Base-by-base conservation (phyloP, 2,329 filamentous ascomycete species). In the Verticillium tricorpus region DNA sequence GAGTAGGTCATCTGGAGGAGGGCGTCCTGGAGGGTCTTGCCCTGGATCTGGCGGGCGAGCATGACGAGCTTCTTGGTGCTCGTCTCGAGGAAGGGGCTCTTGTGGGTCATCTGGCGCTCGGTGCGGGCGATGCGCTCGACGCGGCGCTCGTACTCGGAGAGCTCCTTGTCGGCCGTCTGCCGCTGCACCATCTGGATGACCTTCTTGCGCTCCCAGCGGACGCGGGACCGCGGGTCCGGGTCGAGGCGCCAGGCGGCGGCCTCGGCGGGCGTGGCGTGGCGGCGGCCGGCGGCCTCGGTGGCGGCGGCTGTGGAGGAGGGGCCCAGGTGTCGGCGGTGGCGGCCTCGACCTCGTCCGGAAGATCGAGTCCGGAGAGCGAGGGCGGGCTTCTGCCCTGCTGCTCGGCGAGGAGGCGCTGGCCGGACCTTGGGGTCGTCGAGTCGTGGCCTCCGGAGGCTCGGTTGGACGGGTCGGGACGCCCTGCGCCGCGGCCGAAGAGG, bases 1-100 rank as follows among this genome's bases (percentile, higher is more conserved):
- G 89, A 94, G 80, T 94, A 98, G 61, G 89, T 86, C 92, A 99
- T 97, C 82, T 99, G 95, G 60, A 91, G 78, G 67, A 98, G 91
- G 15, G 95, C 95, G 39, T 99, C 93, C 62, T 96, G 92, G 64
- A 99, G 82, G n/a, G 89, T 89, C 84, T 97, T 98, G 67, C 95
- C 95, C 2, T 88, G 84, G 71, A 99, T 95, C 78, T 98, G 95
- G 61, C 90, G 87, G 28, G 94, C 89, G 58, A 99, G 79, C 69
- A 91, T 89, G 59, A 89, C 88, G 61, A 99, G 83, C 80, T 99
- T 99, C 86, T 99, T 99, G 66, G 91, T 81, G 57, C 88, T 92
- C 2, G 95, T 97, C 69, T 93, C 89, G 72, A 97, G 84, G 67
- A 85, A 85, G 56, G 89, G 84, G 65, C 88, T 92, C 75, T 88